Percentiles rank a stretch among this genome's conserved stretches.
phyloP scores from a whole-genome alignment of 129 eudicot genomes.

The Smallanthus sonchifolius region DNA sequence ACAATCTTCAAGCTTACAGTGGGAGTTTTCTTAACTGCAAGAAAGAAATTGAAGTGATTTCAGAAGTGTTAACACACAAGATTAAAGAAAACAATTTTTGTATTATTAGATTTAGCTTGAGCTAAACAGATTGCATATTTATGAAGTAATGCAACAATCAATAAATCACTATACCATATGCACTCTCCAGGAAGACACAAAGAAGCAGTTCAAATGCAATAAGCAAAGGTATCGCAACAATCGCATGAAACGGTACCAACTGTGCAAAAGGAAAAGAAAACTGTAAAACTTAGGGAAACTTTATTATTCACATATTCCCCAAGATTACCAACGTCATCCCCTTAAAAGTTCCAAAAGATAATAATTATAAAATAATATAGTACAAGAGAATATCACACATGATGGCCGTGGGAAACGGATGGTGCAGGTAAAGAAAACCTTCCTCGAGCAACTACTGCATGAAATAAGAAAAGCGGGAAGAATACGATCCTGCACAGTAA shows the following conservation, averaged over 20 bases:
- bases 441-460: constrained; percentile 80
- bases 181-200: constrained; percentile 74
- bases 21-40: constrained; percentile 34
- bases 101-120: not conserved
- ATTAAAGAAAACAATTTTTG: not conserved
- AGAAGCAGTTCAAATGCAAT: constrained; percentile 83
- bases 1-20: constrained; percentile 67
- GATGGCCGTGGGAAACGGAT: constrained; percentile 77
- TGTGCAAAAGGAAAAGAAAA: constrained; percentile 8
- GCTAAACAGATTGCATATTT: not conserved
- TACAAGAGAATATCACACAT: constrained; percentile 37
- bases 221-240: constrained; percentile 47
- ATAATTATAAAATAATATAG: not conserved
- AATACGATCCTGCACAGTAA: constrained; percentile 59
- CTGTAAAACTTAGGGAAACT: not conserved
- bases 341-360: not conserved
- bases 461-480: constrained; percentile 79
- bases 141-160: constrained; percentile 8
- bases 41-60: not conserved
- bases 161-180: constrained; percentile 49
- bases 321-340: not conserved
- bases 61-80: too few species aligned
- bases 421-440: constrained; percentile 87
- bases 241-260: constrained; percentile 85
- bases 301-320: not conserved